A percentile compares a stretch with the other conserved stretches of the same genome.
These are phyloP conservation scores for Aspergillus costaricaensis DNA, from an alignment of 2,329 filamentous ascomycete genomes.

Conservation along the genomic window DNA sequence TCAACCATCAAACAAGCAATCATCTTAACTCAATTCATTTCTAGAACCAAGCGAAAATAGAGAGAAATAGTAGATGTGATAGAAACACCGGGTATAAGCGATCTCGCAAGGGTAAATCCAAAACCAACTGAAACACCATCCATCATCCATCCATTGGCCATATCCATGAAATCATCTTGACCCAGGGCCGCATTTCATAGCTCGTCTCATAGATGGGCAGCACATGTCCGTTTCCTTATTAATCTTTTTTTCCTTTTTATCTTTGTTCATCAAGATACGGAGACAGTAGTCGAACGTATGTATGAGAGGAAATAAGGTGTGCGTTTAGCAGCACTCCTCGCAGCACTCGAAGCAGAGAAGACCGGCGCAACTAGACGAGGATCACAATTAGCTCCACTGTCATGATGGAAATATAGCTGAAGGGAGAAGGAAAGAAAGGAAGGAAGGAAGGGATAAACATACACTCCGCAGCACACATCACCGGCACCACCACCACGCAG, in stretches of 20 bases:
- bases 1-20: neutral
- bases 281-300: neutral
- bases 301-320: neutral
- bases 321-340: slow-evolving; percentile 31
- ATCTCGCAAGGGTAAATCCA: neutral
- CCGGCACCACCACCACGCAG: slow-evolving; percentile 32
- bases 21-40: neutral
- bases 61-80: neutral
- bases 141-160: neutral
- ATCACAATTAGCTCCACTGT: neutral
- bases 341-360: slow-evolving; percentile 30
- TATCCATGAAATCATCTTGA: neutral
- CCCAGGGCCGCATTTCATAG: neutral
- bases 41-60: neutral
- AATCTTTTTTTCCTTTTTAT: neutral
- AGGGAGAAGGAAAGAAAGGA: no score
- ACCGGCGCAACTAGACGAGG: slow-evolving; percentile 26
- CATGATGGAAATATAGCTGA: neutral
- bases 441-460: slow-evolving; percentile 10
- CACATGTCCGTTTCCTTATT: neutral
- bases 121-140: neutral
- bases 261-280: neutral
- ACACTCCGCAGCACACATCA: slow-evolving; percentile 34
- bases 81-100: slow-evolving; percentile 3
- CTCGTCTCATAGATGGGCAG: neutral